Evolutionary conservation across 805 yeast species (phyloP), one percentile per base, ranked within the genome.

Genomic region (Schwanniomyces yamadae): DNA sequence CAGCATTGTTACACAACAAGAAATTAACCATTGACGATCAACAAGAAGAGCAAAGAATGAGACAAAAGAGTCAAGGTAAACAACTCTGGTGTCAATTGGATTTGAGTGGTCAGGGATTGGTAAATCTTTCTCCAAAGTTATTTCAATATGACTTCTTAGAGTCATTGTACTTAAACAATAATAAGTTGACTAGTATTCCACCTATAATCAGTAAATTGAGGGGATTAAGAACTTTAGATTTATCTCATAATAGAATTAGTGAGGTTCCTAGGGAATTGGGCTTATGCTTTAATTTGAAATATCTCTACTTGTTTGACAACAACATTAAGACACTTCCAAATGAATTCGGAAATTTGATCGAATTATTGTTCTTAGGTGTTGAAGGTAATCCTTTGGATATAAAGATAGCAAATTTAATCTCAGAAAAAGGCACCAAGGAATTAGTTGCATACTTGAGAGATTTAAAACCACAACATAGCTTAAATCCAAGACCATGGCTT

Each of bases 11-110:
- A 47, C 63, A 63, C 39, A 66, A 69, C 48, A 69, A 69, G 53
- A 69, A 69, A 39, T 49, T 60, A n/a, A 50, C 58, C 2, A 61
- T 65, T 12, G 68, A 71, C 30, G 66, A 71, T 41, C 85, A 80
- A 45, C 62, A 56, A 41, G 83, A 80, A 53, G 81, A 77, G 50
- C 80, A 80, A 55, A 66, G 84, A 58, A 74, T 79, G 64, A 71
- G 80, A 59, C 61, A 70, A 23, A 72, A 71, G 43, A 74, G 78
- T 18, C 70, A 72, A 53, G 79, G 84, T 23, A 82, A 81, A 41
- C 97, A 90, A 63, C 74, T 85, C 54, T 93, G 99, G 99, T 84
- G 95, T 36, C 91, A 90, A 5, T 68, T 93, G 46, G 99, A 93
- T 64, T 69, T 91, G 46, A 80, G 95, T 45, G 96, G 96, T 41